Evolutionary conservation across 768 basidiomycete genomes (phyloP).

Genomic region (Tulasnella sp.): DNA sequence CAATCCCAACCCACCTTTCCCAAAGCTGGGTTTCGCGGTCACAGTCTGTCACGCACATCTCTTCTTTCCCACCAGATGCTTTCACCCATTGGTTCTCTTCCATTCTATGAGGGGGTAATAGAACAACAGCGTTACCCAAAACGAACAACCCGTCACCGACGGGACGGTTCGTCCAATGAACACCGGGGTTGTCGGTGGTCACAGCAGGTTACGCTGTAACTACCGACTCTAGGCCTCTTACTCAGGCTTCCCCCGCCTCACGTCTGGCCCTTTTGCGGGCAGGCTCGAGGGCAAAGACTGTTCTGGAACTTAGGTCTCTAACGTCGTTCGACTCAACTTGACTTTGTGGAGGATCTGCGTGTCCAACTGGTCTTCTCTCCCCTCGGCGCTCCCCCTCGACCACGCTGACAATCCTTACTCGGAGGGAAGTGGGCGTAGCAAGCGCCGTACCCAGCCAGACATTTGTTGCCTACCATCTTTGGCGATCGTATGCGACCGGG

Average conservation of each 20-base stretch:
- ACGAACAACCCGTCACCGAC: not conserved
- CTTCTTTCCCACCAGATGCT: not conserved
- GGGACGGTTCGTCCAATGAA: not conserved
- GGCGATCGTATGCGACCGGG: not conserved
- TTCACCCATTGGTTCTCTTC: not conserved
- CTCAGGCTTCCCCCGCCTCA: not conserved
- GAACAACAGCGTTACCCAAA: not conserved
- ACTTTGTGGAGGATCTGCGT: not conserved
- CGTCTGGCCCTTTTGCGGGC: conserved; percentile 3
- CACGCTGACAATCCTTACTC: not conserved
- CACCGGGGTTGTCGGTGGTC: not conserved
- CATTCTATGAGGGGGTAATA: not conserved
- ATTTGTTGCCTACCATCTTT: not conserved
- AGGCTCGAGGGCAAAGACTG: not conserved
- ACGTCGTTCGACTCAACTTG: not conserved
- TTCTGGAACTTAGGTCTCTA: not conserved
- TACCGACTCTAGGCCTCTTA: conserved; percentile 6
- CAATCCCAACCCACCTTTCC: not conserved
- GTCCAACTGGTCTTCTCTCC: not conserved
- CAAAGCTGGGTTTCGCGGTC: not conserved
- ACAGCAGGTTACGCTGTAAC: not conserved
- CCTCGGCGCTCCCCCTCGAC: not conserved
- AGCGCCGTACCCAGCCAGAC: not conserved
- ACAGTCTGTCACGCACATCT: not conserved
- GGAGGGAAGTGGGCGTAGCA: not conserved